A percentile compares a stretch with the other conserved stretches of the same genome.
Conservation (phyloP, 2,329 filamentous ascomycete species). For the Alternaria infectoria region DNA sequence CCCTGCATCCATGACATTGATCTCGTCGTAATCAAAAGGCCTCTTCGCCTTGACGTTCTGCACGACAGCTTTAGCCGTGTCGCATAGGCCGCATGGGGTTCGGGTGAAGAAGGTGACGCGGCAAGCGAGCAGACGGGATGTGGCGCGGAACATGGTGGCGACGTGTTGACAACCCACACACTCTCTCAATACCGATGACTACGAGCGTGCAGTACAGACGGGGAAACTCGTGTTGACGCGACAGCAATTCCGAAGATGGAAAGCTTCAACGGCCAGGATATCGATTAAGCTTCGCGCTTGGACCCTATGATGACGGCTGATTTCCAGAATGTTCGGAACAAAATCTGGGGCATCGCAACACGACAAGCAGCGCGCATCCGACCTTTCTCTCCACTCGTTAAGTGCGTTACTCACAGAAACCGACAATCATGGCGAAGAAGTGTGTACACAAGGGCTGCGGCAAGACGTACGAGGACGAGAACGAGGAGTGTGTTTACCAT, state of each 20-base stretch:
- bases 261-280: not conserved
- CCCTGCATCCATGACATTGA: conserved; percentile 70
- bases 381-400: conserved; percentile 8
- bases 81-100: conserved; percentile 73
- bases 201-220: not conserved
- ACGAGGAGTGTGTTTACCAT: conserved; percentile 89
- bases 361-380: conserved; percentile 11
- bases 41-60: conserved; percentile 70
- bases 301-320: conserved; percentile 31
- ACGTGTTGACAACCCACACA: not conserved
- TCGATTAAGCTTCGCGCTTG: conserved; percentile 18
- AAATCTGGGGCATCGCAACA: conserved; percentile 15
- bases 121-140: conserved; percentile 44
- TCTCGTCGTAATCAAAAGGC: conserved; percentile 72
- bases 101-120: conserved; percentile 79
- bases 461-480: conserved; percentile 80
- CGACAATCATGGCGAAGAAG: conserved; percentile 70
- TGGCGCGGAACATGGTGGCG: conserved; percentile 40
- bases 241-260: conserved; percentile 1
- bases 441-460: conserved; percentile 97
- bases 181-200: not conserved
- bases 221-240: not conserved
- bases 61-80: conserved; percentile 70
- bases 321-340: conserved; percentile 48
- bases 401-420: not conserved